A percentile compares a stretch with the other conserved stretches of the same genome.
Conservation (phyloP, 1,139 yeast species). For the Candida neerlandica region DNA sequence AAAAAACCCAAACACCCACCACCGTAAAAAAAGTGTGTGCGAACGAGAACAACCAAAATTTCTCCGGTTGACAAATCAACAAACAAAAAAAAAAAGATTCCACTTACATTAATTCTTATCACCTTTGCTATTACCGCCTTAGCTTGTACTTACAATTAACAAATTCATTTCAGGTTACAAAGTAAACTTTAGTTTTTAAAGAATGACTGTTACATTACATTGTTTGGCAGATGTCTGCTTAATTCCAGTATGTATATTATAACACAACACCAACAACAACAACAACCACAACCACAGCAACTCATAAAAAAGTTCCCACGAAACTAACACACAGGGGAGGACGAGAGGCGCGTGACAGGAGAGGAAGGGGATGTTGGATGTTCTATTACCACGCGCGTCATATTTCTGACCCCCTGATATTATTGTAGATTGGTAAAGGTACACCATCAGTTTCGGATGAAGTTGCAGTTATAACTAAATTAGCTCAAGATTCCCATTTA, state of each 20-base stretch:
- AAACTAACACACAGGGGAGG: too few relatives aligned
- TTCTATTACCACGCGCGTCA: too few relatives aligned
- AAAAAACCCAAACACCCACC: too few relatives aligned
- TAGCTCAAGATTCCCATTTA: constrained; percentile 62
- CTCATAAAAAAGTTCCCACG: neutral
- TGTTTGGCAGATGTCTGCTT: constrained; percentile 84
- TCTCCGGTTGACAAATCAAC: too few relatives aligned
- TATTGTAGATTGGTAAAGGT: constrained; percentile 67
- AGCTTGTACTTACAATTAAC: too few relatives aligned
- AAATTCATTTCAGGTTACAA: neutral
- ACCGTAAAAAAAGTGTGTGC: neutral
- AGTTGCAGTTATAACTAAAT: constrained; percentile 66
- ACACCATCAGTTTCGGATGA: constrained; percentile 80
- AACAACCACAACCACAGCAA: neutral
- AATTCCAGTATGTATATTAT: constrained; percentile 52
- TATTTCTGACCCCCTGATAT: neutral
- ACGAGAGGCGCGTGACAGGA: too few relatives aligned
- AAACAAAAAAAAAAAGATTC: neutral
- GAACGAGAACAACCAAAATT: neutral
- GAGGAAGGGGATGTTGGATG: too few relatives aligned
- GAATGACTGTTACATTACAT: constrained; percentile 48
- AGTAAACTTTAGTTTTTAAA: neutral
- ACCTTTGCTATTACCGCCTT: too few relatives aligned
- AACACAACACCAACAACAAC: too few relatives aligned
- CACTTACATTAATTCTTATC: neutral